Evolutionary conservation across 495 filamentous ascomycete genomes (phyloP), one percentile per base, ranked within the genome.

Genomic region (Rostrohypoxylon terebratum): DNA sequence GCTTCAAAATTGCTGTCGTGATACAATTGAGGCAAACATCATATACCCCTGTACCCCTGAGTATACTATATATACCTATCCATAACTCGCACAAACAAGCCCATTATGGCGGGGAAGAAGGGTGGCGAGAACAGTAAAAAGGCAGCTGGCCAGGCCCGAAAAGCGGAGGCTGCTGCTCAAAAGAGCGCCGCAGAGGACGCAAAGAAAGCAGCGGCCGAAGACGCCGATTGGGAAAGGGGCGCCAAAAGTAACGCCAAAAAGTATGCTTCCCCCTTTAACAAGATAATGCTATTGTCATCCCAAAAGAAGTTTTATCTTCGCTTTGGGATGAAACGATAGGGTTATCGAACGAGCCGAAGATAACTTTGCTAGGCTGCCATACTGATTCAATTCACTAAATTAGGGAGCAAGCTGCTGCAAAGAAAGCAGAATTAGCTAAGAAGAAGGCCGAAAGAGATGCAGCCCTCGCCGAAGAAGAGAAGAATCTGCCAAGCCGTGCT

Each of bases 381-480:
- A 34, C n/a, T n/a, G n/a, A n/a, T n/a, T 34, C 3, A 4, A 8
- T 8, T 34, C 59, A 44, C 60, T 72, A 47, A 75, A 48, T 50
- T 75, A 97, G 93, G 79, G 94, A 96, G 70, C 90, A 92, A 58
- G 91, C 92, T 68, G 93, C 91, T 48, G 87, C 88, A 51, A 98
- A 97, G 83, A 94, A 93, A 75, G 91, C 90, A 66, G 94, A 97
- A 79, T 87, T 85, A 23, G 93, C 93, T 1, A 88, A 90, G 54
- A 97, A 95, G 80, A 97, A 96, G 78, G 93, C 93, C 44, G 94
- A 97, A 73, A 90, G 89, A 20, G 94, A 94, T 16, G 92, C 94
- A 7, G 81, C 92, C 18, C 84, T 94, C n/a, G 89, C 87, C 55
- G 94, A 90, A 73, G 96, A 99, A 79, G 96, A 97, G 80, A 90